Evolutionary conservation across 306 rosid genomes (phyloP).

Genomic region (Abrus precatorius): DNA sequence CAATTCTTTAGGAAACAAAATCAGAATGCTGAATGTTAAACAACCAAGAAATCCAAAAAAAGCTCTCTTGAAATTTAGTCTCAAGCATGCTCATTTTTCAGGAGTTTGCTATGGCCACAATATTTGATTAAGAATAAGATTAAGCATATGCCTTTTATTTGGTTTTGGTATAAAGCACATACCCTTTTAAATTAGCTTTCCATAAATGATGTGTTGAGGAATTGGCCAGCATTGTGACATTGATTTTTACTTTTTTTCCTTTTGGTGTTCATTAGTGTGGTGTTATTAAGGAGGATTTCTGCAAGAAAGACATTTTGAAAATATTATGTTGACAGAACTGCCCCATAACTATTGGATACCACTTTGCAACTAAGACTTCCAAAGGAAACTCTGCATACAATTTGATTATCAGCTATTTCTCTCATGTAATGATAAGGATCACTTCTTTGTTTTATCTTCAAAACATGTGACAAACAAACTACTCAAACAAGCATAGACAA

Average conservation of each 20-base stretch:
- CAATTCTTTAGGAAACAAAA: no score
- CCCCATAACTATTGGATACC: conserved; percentile 23
- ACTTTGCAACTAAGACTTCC: conserved; percentile 29
- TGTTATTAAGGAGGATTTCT: conserved; percentile 6
- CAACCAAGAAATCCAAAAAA: neutral
- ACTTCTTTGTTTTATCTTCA: conserved; percentile 47
- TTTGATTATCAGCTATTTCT: conserved; percentile 14
- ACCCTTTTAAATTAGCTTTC: conserved; percentile 1
- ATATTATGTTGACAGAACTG: neutral
- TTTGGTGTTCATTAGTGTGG: neutral
- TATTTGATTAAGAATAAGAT: neutral
- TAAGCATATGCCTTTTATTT: neutral
- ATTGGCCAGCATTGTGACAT: neutral
- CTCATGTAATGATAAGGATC: conserved; percentile 34
- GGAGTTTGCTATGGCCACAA: neutral
- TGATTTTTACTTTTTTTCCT: neutral
- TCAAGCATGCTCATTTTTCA: neutral
- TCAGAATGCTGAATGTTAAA: no score
- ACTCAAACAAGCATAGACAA: conserved; percentile 49
- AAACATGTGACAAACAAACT: conserved; percentile 43
- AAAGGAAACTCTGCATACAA: conserved; percentile 25
- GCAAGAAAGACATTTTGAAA: conserved; percentile 22
- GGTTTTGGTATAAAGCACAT: neutral
- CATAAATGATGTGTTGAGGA: neutral
- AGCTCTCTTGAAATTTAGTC: neutral